Evolutionary conservation across 345 rosid genomes (phyloP).

Genomic region (Eucalyptus marginata): DNA sequence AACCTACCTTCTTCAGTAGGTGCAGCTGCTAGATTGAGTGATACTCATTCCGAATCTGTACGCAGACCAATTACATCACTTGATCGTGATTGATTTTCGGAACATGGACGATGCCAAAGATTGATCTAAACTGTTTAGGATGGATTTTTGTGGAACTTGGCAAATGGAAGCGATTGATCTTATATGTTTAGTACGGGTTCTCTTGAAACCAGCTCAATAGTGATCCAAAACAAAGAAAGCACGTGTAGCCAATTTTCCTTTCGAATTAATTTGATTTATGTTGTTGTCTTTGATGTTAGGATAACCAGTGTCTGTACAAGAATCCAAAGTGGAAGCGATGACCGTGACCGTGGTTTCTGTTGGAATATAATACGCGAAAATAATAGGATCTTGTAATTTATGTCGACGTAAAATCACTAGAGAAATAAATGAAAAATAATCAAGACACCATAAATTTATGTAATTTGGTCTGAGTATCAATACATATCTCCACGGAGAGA

Average conservation of each 20-base stretch:
- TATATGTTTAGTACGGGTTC: neutral
- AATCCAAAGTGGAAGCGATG: neutral
- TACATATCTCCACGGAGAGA: accelerated
- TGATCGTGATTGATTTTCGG: neutral
- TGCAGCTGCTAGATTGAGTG: neutral
- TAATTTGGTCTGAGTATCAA: accelerated
- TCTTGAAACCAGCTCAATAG: neutral
- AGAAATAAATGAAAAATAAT: too few species aligned
- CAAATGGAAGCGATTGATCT: neutral
- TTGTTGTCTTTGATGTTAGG: neutral
- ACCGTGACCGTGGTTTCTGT: neutral
- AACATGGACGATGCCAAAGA: neutral
- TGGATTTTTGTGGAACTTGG: neutral
- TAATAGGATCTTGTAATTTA: accelerated
- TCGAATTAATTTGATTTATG: neutral
- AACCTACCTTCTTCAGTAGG: neutral
- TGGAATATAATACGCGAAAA: too few species aligned
- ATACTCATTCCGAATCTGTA: neutral
- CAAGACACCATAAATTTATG: accelerated
- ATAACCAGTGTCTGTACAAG: neutral
- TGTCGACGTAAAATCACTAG: too few species aligned
- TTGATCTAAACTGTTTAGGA: neutral
- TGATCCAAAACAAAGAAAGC: neutral
- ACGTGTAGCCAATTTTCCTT: neutral
- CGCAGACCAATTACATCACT: neutral